These are phyloP conservation scores for Blastocystis sp. DNA, from an alignment of 352 stramenopile genomes.

Conservation along the genomic window DNA sequence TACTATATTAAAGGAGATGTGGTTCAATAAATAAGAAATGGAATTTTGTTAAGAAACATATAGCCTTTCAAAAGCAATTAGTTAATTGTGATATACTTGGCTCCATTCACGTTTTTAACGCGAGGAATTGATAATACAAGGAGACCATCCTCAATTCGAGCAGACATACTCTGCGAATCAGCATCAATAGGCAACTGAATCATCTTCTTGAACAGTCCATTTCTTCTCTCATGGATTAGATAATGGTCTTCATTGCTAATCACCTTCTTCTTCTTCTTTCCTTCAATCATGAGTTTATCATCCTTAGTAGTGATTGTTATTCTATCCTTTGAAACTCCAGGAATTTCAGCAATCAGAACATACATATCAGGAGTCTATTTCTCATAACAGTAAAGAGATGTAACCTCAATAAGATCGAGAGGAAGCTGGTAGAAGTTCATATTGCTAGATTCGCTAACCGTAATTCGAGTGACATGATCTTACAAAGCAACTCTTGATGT, in stretches of 20 bases:
- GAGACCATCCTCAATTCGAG: conserved; percentile 50
- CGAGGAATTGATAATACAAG: conserved; percentile 38
- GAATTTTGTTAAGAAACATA: background rate
- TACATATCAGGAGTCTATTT: conserved; percentile 18
- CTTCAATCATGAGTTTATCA: conserved; percentile 42
- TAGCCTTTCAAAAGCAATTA: background rate
- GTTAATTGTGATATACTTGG: conserved; percentile 23
- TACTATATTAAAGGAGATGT: too few species aligned
- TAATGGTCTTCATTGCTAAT: conserved; percentile 39
- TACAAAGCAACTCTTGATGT: conserved; percentile 11
- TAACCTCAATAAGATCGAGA: conserved; percentile 55
- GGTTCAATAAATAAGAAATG: too few species aligned
- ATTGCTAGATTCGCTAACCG: background rate
- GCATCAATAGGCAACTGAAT: conserved; percentile 39
- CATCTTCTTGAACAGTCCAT: conserved; percentile 52
- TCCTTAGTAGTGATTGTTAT: conserved; percentile 12
- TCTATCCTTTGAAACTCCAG: conserved; percentile 44
- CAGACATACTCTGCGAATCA: conserved; percentile 25
- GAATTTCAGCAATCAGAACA: conserved; percentile 53
- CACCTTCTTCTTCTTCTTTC: conserved; percentile 59
- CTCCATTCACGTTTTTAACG: background rate
- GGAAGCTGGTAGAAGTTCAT: background rate
- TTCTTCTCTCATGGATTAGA: conserved; percentile 44
- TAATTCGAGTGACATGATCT: background rate
- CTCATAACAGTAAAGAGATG: background rate